Evolutionary conservation across 495 filamentous ascomycete species (phyloP).

Genomic region (Trichoderma reesei): DNA sequence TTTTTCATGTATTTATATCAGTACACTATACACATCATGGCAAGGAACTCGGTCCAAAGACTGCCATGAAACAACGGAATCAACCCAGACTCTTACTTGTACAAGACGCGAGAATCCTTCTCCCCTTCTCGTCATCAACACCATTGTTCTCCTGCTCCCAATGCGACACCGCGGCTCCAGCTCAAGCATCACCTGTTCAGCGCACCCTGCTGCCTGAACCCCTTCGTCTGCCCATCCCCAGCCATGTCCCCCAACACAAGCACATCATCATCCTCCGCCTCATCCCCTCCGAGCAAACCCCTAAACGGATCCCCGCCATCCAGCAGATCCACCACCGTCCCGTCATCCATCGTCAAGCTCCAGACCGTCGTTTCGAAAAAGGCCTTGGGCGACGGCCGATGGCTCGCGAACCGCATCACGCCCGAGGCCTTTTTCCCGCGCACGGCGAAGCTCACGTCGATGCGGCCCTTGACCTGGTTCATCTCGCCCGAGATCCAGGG

Average conservation of each 20-base stretch:
- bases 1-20: constrained; percentile 21
- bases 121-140: constrained; percentile 17
- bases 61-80: constrained; percentile 10
- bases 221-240: constrained; percentile 25
- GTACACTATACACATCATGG: constrained; percentile 15
- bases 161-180: neutral
- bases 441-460: constrained; percentile 79
- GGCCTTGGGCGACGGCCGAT: constrained; percentile 61
- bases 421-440: constrained; percentile 67
- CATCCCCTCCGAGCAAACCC: constrained; percentile 23
- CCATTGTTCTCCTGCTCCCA: neutral
- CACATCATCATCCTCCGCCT: neutral
- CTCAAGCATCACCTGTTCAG: neutral
- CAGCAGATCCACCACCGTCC: constrained; percentile 51
- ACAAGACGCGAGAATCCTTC: neutral
- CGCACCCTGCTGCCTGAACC: constrained; percentile 27
- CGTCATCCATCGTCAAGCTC: constrained; percentile 61
- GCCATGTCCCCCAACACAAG: constrained; percentile 5
- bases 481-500: constrained; percentile 91
- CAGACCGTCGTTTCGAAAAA: constrained; percentile 68
- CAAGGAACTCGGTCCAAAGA: constrained; percentile 2
- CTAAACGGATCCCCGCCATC: constrained; percentile 55
- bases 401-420: constrained; percentile 72
- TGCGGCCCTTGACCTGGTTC: constrained; percentile 87
- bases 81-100: constrained; percentile 10